Percentiles rank a stretch among this genome's conserved stretches.
Conservation (phyloP, 176 grass and related monocot genomes). For the Paspalum vaginatum region DNA sequence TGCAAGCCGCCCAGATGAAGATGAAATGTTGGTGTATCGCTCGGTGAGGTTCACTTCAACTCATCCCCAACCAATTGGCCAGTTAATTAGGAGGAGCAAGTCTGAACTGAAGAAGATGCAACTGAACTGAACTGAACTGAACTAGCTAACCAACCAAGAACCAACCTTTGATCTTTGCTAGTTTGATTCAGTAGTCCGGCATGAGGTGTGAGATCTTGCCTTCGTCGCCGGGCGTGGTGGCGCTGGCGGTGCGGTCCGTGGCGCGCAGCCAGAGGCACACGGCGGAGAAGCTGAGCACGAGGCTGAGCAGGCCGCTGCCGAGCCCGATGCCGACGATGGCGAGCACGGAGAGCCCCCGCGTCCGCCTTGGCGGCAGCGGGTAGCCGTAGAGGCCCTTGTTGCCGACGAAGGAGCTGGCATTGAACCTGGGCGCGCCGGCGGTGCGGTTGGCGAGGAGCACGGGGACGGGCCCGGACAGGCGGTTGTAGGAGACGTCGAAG, state of each 20-base stretch:
- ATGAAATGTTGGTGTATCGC: not conserved
- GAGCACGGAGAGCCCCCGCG: conserved; percentile 59
- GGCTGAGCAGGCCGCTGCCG: conserved; percentile 69
- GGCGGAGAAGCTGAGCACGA: conserved; percentile 77
- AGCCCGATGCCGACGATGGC: conserved; percentile 84
- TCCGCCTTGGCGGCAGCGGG: conserved; percentile 54
- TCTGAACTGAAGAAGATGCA: too few relatives aligned
- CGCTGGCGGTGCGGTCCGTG: conserved; percentile 41
- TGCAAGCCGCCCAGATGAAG: not conserved
- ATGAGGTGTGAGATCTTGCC: conserved; percentile 86
- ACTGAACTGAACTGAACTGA: not conserved
- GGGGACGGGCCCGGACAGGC: conserved; percentile 60
- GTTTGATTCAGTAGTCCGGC: conserved; percentile 71
- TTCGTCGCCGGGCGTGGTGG: conserved; percentile 55
- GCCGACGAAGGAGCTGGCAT: conserved; percentile 65
- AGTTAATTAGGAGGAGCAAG: too few relatives aligned
- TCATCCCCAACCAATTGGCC: too few relatives aligned
- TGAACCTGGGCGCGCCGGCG: conserved; percentile 57
- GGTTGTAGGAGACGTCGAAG: conserved; percentile 79
- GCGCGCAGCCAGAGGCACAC: conserved; percentile 77
- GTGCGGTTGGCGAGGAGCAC: conserved; percentile 65
- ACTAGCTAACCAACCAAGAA: not conserved
- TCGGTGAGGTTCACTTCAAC: not conserved
- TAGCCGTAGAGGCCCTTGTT: conserved; percentile 80
- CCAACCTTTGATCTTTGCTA: conserved; percentile 19